Base-by-base conservation (phyloP, 441 rosid species). In the Gossypium gossypioides region DNA sequence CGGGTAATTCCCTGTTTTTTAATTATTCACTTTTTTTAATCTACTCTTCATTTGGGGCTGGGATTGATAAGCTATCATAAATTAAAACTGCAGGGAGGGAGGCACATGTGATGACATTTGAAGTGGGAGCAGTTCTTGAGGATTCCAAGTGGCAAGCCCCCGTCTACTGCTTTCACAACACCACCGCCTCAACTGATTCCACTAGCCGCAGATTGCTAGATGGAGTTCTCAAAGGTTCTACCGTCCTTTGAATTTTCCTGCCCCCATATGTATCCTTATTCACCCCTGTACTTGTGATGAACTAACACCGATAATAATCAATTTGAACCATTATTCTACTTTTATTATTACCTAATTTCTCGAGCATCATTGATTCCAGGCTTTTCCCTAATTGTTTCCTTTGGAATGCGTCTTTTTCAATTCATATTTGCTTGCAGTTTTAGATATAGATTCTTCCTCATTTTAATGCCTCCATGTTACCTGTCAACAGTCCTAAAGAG, bases 61-160 rank as follows among this genome's bases (percentile, higher is more conserved):
- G 3, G 21, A n/a, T 25, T 25, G 19, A 27, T 16, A 29, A 60
- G 3, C 21, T 6, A 59, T 15, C 1, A 50, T 4, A 59, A 25
- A 12, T 2, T 3, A 5, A 27, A 12, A 55, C 15, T 74, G 81
- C 80, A 91, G 97, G 97, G 77, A 86, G 86, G 72, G 88, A 81
- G 37, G 93, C 92, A 50, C 93, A 91, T 79, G 89, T 91, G 71
- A 87, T 93, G 89, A 86, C 94, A 6, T 91, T 79, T 55, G 97
- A 93, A 72, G 95, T 84, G 54, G 96, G 95, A 7, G 93, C 87
- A 1, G 87, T 73, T 6, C 86, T 90, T 3, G 92, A 86, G 70
- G 98, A 91, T 78, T 79, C 78, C 25, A 76, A 83, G 32, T 89
- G 97, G 97, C 96, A 91, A 66, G 96, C 91, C 2, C 98, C 97